Conservation (phyloP, 805 yeast species). For the Wilhelminamyces savonicus region DNA sequence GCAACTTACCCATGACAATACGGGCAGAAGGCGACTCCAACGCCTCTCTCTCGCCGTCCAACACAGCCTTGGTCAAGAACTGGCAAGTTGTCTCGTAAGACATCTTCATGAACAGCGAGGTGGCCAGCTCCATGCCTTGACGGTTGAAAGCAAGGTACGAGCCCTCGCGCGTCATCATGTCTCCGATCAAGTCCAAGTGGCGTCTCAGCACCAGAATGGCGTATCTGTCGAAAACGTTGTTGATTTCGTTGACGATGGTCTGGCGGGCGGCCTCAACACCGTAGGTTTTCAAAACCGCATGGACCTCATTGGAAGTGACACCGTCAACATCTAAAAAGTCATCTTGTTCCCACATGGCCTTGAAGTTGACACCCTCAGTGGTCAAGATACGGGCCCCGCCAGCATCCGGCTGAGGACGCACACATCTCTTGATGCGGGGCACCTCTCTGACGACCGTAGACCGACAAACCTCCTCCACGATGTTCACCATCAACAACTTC, state of each 20-base stretch:
- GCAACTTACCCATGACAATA: constrained; percentile 85
- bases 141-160: constrained; percentile 93
- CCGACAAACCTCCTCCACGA: constrained; percentile 87
- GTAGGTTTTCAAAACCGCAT: constrained; percentile 81
- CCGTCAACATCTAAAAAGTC: constrained; percentile 86
- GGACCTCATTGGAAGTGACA: constrained; percentile 87
- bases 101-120: constrained; percentile 98
- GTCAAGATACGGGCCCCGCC: constrained; percentile 71
- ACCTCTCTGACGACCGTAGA: constrained; percentile 89
- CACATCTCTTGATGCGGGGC: constrained; percentile 86
- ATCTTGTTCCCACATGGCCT: constrained; percentile 97
- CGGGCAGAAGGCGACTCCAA: constrained; percentile 90
- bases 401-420: constrained; percentile 58
- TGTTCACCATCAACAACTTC: constrained; percentile 94
- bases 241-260: constrained; percentile 93
- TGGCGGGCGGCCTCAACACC: constrained; percentile 99
- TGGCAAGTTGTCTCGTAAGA: constrained; percentile 98
- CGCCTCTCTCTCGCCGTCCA: constrained; percentile 85
- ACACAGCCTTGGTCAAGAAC: constrained; percentile 92
- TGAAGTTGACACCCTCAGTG: constrained; percentile 97
- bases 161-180: constrained; percentile 99
- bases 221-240: constrained; percentile 91
- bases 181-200: constrained; percentile 95
- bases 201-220: constrained; percentile 90
- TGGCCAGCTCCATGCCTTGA: constrained; percentile 94